These are phyloP conservation scores for Acer yangbiense DNA, from an alignment of 345 rosid genomes.

Conservation along the genomic window DNA sequence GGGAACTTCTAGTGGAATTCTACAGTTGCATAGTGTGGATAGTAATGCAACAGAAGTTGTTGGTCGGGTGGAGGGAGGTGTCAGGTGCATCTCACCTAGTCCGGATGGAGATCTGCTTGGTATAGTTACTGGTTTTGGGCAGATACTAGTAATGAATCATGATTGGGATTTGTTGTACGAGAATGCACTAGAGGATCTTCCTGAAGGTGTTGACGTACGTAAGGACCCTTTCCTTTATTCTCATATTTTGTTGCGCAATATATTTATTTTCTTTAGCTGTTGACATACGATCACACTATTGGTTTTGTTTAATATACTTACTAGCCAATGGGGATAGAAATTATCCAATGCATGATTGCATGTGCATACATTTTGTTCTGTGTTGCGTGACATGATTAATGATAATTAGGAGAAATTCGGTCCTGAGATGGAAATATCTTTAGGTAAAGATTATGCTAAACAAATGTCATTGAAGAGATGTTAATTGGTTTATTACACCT, in stretches of 20 bases:
- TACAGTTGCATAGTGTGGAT: constrained; percentile 65
- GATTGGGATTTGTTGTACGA: constrained; percentile 97
- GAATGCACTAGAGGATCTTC: constrained; percentile 55
- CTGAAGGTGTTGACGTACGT: constrained; percentile 73
- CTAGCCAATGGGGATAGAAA: not conserved
- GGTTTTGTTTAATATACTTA: constrained; percentile 3
- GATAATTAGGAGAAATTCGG: not conserved
- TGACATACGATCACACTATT: not conserved
- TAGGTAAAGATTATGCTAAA: not conserved
- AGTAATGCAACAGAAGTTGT: constrained; percentile 65
- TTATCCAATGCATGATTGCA: not conserved
- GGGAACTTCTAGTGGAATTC: constrained; percentile 73
- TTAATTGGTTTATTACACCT: not conserved
- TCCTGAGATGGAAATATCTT: not conserved
- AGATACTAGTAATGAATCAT: constrained; percentile 86
- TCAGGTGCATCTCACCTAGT: constrained; percentile 76
- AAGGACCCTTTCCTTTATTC: constrained; percentile 60
- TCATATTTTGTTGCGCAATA: not conserved
- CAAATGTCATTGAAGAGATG: not conserved
- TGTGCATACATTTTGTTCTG: not conserved
- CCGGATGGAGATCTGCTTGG: constrained; percentile 87
- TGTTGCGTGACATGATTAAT: not conserved
- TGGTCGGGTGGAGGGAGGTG: constrained; percentile 87
- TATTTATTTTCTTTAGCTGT: not conserved
- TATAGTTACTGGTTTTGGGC: constrained; percentile 68